phyloP scores from a whole-genome alignment of 1,284 basidiomycete genomes.

The Marasmius sp. region DNA sequence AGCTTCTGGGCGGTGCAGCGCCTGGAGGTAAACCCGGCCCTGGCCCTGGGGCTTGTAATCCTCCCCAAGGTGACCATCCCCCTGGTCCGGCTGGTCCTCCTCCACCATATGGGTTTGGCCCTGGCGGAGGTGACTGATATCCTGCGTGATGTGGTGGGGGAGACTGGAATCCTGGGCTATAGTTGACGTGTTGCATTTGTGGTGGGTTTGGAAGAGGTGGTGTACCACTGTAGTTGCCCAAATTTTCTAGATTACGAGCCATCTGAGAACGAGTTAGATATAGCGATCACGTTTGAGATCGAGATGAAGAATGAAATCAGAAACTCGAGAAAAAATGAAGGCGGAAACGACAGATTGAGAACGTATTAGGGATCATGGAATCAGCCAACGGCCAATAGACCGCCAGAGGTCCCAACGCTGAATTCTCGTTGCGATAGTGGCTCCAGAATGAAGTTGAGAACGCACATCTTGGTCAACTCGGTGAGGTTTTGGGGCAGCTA shows the following conservation, averaged over 20 bases:
- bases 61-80: neutral
- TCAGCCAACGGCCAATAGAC: neutral
- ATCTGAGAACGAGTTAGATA: conserved; percentile 47
- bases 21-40: neutral
- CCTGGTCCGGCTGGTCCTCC: neutral
- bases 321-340: neutral
- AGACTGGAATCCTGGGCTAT: conserved; percentile 26
- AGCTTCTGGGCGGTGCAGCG: neutral
- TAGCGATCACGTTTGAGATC: conserved; percentile 10
- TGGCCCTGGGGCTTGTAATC: conserved; percentile 8
- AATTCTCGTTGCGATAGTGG: conserved; percentile 1
- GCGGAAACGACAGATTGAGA: no score
- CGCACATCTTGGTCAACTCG: conserved; percentile 60
- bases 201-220: conserved; percentile 19
- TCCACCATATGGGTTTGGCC: neutral
- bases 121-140: neutral
- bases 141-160: neutral
- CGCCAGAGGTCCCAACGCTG: no score
- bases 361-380: neutral
- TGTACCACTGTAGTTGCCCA: conserved; percentile 26
- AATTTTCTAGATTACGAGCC: conserved; percentile 56
- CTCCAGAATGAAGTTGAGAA: conserved; percentile 45
- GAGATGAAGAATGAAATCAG: conserved; percentile 2
- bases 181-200: conserved; percentile 15
- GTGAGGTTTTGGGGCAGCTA: conserved; percentile 70